Evolutionary conservation across 2,329 filamentous ascomycete species (phyloP), one percentile per base, ranked within the genome.

Genomic region (Ophiostoma ulmi): DNA sequence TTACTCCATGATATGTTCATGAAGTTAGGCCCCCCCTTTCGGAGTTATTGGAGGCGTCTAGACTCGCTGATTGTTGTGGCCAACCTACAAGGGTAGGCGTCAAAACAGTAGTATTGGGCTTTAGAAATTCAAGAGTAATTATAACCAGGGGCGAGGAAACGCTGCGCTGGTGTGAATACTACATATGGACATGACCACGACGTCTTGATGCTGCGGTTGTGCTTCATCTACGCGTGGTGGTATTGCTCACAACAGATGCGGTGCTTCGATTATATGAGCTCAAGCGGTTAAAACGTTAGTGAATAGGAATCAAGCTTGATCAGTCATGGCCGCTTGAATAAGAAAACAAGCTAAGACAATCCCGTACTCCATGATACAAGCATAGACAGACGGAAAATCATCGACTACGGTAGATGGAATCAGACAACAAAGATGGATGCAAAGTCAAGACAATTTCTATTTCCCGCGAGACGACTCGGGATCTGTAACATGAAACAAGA

Each of bases 161-260:
- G 58, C 36, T 63, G 58, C 58, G 58, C 58, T 13, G 20, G 17
- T 58, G 52, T 26, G n/a, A 63, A 63, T 35, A 35, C 11, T 3
- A 17, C 58, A 5, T n/a, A 35, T 35, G 11, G 52, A 14, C 26
- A 14, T n/a, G 26, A 35, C 26, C 26, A 31, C 58, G 26, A 63
- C 58, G 6, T 17, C 26, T 35, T 11, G 3, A 26, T 58, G n/a
- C 52, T 7, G 58, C 8, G 22, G 58, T 20, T 63, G 58, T 63
- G 58, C 26, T 35, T 35, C 13, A 6, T 17, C 58, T 35, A 17
- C 58, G 26, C 58, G 22, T 63, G 58, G 58, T 63, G 5, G 58
- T 35, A 35, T 58, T 52, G 13, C 58, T 63, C 58, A 63, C 58
- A 63, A 13, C 58, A 63, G 26, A 31, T 63, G 58, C 58, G 7